Base-by-base conservation (phyloP, 1,284 basidiomycete genomes). In the Hymenochaete sp. region DNA sequence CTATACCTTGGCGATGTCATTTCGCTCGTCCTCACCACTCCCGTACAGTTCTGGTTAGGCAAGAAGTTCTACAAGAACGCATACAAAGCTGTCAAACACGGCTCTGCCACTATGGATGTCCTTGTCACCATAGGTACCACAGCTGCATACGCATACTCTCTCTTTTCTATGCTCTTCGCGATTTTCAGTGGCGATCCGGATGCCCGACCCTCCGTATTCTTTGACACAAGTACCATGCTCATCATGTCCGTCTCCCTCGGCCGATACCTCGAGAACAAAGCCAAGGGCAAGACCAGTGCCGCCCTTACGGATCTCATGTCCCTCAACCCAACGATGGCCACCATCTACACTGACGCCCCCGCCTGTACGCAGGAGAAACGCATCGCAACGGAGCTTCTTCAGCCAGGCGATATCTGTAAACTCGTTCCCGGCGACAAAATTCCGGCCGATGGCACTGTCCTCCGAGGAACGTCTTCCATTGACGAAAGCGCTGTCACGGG, bases 401-500 rank as follows among this genome's bases (percentile, higher is more conserved):
- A 98, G 65, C 84, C 93, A 29, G 92, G 91, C 3, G 96, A 99
- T 61, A 82, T 75, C 6, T 82, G 98, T 62, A 93, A 98, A 58
- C 73, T 99, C 39, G 85, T 97, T 0, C 96, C 96, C 0, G 96
- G 96, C 3, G 95, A 98, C 61, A 95, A 93, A 67, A 77, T 98
- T 8, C 90, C 96, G 1, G 95, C 96, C 0, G 96, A 99, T 58
- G 96, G 96, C 3, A 83, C 80, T 2, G 89, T 99, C 38, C 58
- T 93, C 18, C 75, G 75, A 31, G 96, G 96, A 4, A 77, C 83
- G 9, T 93, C 90, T 5, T 82, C 79, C 22, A 77, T 98, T 21
- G 95, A 99, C 64, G 96, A 99, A 66, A 93, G 90, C 55, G 95
- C 96, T 51, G 83, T 99, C 53, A 99, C 96, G 0, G 96, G 96